Conservation (phyloP, 306 rosid genomes). For the Alnus rubra region DNA sequence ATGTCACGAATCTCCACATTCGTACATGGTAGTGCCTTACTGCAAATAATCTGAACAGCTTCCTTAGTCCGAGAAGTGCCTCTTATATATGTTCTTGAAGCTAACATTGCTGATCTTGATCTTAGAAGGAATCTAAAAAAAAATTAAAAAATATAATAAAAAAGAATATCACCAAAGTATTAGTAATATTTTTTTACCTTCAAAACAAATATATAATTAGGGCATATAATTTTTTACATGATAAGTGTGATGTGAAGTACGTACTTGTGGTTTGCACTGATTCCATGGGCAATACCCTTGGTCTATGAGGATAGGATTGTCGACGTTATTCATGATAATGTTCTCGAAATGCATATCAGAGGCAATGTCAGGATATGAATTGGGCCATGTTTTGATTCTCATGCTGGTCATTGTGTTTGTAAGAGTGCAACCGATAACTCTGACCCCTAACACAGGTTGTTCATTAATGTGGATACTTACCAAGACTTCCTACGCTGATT, state of each 20-base stretch:
- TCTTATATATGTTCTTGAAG: constrained; percentile 42
- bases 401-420: constrained; percentile 37
- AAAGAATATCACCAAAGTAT: no score
- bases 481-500: constrained; percentile 48
- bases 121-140: constrained; percentile 30
- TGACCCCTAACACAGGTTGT: constrained; percentile 25
- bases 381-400: constrained; percentile 56
- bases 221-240: no score
- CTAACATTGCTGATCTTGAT: constrained; percentile 48
- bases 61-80: constrained; percentile 30
- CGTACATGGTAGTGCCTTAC: constrained; percentile 40
- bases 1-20: constrained; percentile 31
- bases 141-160: no score
- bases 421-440: constrained; percentile 35
- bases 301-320: constrained; percentile 40
- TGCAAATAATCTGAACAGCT: constrained; percentile 43
- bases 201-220: neutral
- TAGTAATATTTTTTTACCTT: neutral
- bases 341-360: constrained; percentile 40
- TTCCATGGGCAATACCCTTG: constrained; percentile 61
- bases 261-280: constrained; percentile 35
- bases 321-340: constrained; percentile 41
- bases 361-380: neutral
- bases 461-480: constrained; percentile 35
- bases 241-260: neutral